A percentile compares a stretch with the other conserved stretches of the same genome.
Conservation (phyloP, 306 rosid genomes). For the Begonia loranthoides region DNA sequence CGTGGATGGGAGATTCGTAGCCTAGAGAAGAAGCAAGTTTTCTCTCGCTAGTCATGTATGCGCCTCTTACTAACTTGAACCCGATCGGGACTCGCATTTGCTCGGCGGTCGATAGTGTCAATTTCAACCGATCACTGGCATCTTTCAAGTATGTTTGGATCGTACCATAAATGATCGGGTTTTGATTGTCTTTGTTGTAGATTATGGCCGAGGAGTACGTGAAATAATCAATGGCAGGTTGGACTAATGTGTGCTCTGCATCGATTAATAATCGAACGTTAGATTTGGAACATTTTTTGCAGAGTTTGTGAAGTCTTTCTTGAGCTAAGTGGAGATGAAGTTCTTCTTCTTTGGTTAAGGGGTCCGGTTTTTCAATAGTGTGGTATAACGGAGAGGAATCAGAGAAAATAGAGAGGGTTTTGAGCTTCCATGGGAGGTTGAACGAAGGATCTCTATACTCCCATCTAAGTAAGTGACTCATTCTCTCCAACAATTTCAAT, state of each 20-base stretch:
- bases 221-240: conserved; percentile 85
- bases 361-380: conserved; percentile 39
- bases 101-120: conserved; percentile 33
- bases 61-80: conserved; percentile 82
- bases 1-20: conserved; percentile 59
- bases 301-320: conserved; percentile 39
- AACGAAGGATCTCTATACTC: conserved; percentile 52
- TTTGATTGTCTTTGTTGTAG: conserved; percentile 31
- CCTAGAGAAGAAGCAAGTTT: conserved; percentile 47
- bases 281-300: conserved; percentile 37
- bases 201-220: conserved; percentile 54
- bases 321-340: conserved; percentile 41
- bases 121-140: conserved; percentile 51
- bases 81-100: conserved; percentile 60
- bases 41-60: conserved; percentile 74
- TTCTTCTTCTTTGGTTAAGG: conserved; percentile 53
- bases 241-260: conserved; percentile 72
- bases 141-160: conserved; percentile 76
- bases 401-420: conserved; percentile 52
- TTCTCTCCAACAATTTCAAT: conserved; percentile 38
- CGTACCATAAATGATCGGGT: conserved; percentile 51
- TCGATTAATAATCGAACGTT: conserved; percentile 53
- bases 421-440: conserved; percentile 63
- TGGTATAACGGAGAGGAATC: conserved; percentile 61
- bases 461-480: conserved; percentile 85